phyloP scores from a whole-genome alignment of 768 basidiomycete genomes.

The Clitopilus passeckerianus region DNA sequence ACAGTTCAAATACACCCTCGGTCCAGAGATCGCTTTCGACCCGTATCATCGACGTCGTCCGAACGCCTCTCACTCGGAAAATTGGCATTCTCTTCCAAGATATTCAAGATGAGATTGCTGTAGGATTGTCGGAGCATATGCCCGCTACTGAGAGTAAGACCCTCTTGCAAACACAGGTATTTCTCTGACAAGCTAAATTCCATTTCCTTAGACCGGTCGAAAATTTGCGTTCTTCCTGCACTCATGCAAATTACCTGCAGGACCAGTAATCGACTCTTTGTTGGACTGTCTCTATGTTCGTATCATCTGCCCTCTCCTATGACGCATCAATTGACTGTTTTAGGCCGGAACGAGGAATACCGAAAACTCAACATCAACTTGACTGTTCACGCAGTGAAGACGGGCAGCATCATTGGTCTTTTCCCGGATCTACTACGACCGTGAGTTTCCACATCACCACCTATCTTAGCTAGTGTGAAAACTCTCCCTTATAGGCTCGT shows the following conservation, averaged over 20 bases:
- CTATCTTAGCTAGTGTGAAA: slow-evolving; percentile 14
- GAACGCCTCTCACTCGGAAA: slow-evolving; percentile 29
- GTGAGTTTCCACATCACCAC: slow-evolving; percentile 21
- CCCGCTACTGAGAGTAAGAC: slow-evolving; percentile 22
- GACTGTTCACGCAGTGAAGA: slow-evolving; percentile 27
- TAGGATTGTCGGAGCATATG: slow-evolving; percentile 34
- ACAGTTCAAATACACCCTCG: slow-evolving; percentile 33
- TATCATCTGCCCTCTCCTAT: background rate
- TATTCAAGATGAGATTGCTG: slow-evolving; percentile 38
- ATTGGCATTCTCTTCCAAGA: slow-evolving; percentile 30
- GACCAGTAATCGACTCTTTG: slow-evolving; percentile 37
- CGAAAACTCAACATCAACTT: slow-evolving; percentile 28
- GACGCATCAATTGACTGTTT: background rate
- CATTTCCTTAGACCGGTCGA: slow-evolving; percentile 28
- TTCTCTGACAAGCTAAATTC: background rate
- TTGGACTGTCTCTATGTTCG: slow-evolving; percentile 41
- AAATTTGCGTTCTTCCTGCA: slow-evolving; percentile 18
- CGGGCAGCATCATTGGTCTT: slow-evolving; percentile 24
- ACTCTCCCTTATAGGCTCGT: slow-evolving; percentile 13
- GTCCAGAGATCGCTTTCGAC: slow-evolving; percentile 19
- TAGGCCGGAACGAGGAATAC: slow-evolving; percentile 39
- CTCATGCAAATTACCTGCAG: slow-evolving; percentile 29
- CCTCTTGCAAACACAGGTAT: background rate
- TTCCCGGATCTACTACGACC: slow-evolving; percentile 38
- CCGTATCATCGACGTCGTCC: slow-evolving; percentile 28